Percentiles rank a stretch among this genome's conserved stretches.
phyloP scores from a whole-genome alignment of 2,329 filamentous ascomycete species.

The Pseudogymnoascus sp. region DNA sequence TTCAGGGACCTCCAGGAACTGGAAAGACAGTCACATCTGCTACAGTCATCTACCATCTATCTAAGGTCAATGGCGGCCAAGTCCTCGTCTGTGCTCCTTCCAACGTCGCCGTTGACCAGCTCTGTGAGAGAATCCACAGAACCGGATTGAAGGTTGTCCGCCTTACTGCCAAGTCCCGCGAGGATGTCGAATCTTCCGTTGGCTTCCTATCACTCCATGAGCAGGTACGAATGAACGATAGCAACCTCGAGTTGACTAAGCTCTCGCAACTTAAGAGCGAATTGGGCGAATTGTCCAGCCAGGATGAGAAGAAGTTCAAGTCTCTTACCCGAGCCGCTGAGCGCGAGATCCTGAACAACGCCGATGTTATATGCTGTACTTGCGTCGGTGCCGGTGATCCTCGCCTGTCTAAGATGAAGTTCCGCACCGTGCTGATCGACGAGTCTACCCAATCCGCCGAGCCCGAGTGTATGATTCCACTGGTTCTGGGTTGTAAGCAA shows the following conservation, averaged over 20 bases:
- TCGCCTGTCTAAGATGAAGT: constrained; percentile 92
- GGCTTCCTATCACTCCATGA: constrained; percentile 92
- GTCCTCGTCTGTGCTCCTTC: constrained; percentile 95
- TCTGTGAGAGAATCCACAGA: constrained; percentile 91
- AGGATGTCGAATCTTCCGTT: constrained; percentile 98
- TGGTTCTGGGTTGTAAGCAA: constrained; percentile 96
- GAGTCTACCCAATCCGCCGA: constrained; percentile 98
- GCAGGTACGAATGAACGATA: constrained; percentile 95
- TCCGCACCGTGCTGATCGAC: constrained; percentile 94
- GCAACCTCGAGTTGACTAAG: constrained; percentile 86
- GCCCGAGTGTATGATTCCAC: constrained; percentile 96
- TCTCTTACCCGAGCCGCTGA: constrained; percentile 89
- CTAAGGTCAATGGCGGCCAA: constrained; percentile 89
- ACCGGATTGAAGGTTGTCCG: constrained; percentile 95
- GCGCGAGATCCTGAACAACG: constrained; percentile 87
- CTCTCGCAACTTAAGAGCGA: constrained; percentile 89
- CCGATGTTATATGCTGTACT: constrained; percentile 97
- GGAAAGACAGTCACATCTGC: constrained; percentile 98
- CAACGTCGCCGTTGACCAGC: constrained; percentile 95
- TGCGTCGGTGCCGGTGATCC: constrained; percentile 96
- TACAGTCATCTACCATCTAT: constrained; percentile 95
- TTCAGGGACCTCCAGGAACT: constrained; percentile 92
- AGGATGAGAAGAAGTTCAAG: constrained; percentile 98
- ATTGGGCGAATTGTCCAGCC: constrained; percentile 81
- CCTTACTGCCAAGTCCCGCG: constrained; percentile 95